Base-by-base conservation (phyloP, 148 eudicot genomes). In the Fallopia convolvulus region DNA sequence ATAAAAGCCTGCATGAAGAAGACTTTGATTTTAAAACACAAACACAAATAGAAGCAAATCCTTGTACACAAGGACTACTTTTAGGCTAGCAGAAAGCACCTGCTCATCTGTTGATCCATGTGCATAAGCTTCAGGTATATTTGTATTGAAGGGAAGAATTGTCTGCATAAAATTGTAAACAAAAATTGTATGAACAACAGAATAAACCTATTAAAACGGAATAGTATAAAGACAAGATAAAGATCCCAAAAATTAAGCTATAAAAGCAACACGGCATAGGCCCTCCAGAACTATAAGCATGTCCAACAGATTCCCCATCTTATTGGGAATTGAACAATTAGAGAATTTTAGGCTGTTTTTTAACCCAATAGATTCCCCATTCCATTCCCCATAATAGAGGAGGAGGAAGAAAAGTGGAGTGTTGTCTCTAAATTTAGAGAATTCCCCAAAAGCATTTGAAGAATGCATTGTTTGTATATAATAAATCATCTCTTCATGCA, bases 61-160 rank as follows among this genome's bases (percentile, higher is more conserved):
- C 71, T 65, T 65, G 71, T 12, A 65, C 14, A 32, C 40, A 65
- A 65, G 71, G 15, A 65, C 41, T 65, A 26, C 2, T 65, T 65
- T 65, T 30, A 26, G 30, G 30, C 30, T 26, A 26, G 8, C 71
- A 65, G 71, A 26, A 32, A 65, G 40, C 17, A 95, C 99, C 94
- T 95, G 99, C 77, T 95, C 99, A 82, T 92, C 99, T 75, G 86
- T 72, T 42, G 86, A 82, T 72, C 99, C 99, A 82, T 84, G 80
- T 2, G 88, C 90, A 88, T 95, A 92, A 61, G 94, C 99, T 65
- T 95, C 91, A 32, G 90, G 88, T 41, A 95, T 75, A 78, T 89
- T 92, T 18, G 94, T 86, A 50, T 78, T 85, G 65, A 88, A 84
- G 0, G 97, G 92, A 56, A 95, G 97, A 75, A 92, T 86, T 39